Percentiles rank a stretch among this genome's conserved stretches.
Conservation (phyloP, 805 yeast species). For the Teunomyces tritomae region DNA sequence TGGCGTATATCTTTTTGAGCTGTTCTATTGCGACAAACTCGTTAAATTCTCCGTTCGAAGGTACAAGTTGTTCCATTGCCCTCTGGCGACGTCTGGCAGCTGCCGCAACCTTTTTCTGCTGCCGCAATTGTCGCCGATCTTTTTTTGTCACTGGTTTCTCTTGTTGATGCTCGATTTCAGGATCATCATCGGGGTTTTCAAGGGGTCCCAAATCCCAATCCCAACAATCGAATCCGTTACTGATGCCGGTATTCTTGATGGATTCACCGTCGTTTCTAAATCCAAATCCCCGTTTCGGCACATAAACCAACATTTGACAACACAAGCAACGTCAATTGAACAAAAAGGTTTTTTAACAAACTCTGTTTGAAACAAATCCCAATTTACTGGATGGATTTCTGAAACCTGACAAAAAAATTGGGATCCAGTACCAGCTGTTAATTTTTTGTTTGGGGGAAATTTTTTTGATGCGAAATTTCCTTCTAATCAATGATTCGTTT, state of each 20-base stretch:
- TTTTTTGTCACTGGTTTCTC: conserved; percentile 1
- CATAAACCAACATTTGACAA: too few relatives aligned
- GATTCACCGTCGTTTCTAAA: too few relatives aligned
- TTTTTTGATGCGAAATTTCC: too few relatives aligned
- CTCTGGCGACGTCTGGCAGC: conserved; percentile 16
- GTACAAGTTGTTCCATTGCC: not conserved
- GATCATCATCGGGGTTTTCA: not conserved
- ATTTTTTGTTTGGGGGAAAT: too few relatives aligned
- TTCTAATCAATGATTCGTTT: not conserved
- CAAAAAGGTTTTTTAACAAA: too few relatives aligned
- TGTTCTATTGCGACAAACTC: conserved; percentile 13
- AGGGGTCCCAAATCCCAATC: conserved; percentile 5
- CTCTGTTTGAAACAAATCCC: too few relatives aligned
- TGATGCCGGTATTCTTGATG: too few relatives aligned
- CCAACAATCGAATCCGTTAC: conserved; percentile 6
- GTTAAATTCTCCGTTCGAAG: conserved; percentile 2
- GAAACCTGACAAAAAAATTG: too few relatives aligned
- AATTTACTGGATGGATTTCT: too few relatives aligned
- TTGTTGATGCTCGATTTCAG: not conserved
- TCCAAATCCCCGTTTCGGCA: too few relatives aligned
- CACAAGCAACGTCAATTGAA: too few relatives aligned
- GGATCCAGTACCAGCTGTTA: too few relatives aligned
- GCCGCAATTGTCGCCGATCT: conserved; percentile 5
- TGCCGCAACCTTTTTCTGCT: conserved; percentile 17
- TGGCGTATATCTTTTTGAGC: conserved; percentile 18